Conservation (phyloP, 306 rosid genomes). For the Medicago arabica region DNA sequence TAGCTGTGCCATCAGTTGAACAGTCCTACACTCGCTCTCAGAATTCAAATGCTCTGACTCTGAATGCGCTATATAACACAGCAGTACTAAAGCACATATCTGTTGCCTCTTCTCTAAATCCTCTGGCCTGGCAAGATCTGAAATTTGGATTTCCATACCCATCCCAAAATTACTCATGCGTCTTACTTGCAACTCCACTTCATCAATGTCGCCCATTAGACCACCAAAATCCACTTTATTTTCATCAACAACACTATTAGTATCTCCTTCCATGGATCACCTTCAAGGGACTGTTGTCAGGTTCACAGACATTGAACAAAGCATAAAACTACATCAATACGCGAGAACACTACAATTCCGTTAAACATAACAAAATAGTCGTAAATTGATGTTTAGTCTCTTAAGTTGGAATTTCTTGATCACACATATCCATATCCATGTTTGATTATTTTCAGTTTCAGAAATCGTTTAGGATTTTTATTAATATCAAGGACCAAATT, state of each 20-base stretch:
- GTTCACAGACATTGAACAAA: neutral
- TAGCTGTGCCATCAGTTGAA: neutral
- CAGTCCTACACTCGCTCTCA: neutral
- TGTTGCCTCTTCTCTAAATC: neutral
- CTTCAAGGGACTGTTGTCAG: neutral
- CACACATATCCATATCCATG: neutral
- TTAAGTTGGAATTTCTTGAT: too few relatives aligned
- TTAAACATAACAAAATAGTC: too few relatives aligned
- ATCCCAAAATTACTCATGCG: constrained; percentile 7
- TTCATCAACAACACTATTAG: neutral
- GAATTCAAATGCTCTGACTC: neutral
- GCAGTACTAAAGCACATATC: constrained; percentile 8
- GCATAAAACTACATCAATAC: neutral
- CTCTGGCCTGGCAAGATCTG: neutral
- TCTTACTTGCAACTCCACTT: neutral
- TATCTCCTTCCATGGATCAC: constrained; percentile 1
- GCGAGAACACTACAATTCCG: neutral
- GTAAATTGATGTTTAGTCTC: too few relatives aligned
- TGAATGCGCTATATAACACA: neutral
- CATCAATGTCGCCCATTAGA: neutral
- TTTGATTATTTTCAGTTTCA: neutral
- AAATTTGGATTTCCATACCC: constrained; percentile 5
- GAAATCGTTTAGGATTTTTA: neutral
- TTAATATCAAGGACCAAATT: neutral
- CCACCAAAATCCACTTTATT: neutral